These are phyloP conservation scores for Alternaria ethzedia DNA, from an alignment of 2,329 filamentous ascomycete species.

Conservation along the genomic window DNA sequence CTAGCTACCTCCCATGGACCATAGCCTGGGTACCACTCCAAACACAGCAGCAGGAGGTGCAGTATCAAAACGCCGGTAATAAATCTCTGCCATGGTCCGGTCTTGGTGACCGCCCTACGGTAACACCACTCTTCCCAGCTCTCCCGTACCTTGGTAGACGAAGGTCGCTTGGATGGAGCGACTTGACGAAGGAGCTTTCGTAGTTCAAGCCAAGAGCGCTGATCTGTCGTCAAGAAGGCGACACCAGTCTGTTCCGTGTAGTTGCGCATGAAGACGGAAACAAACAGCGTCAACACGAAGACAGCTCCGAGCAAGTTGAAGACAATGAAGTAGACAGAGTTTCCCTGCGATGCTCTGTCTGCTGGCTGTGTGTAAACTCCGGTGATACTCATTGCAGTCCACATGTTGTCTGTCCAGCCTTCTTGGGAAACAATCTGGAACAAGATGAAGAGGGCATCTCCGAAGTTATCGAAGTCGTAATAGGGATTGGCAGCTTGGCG, in stretches of 20 bases:
- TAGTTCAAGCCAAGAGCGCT: conserved; percentile 94
- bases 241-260: conserved; percentile 99
- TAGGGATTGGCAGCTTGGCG: conserved; percentile 80
- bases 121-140: conserved; percentile 94
- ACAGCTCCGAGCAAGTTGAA: conserved; percentile 97
- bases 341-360: conserved; percentile 74
- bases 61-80: conserved; percentile 81
- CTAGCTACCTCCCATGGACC: conserved; percentile 72
- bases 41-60: conserved; percentile 80
- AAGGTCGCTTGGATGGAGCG: conserved; percentile 90
- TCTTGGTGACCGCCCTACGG: conserved; percentile 90
- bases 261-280: conserved; percentile 99
- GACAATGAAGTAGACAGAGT: conserved; percentile 91
- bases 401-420: conserved; percentile 95
- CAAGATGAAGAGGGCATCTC: conserved; percentile 90
- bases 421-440: conserved; percentile 99
- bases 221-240: conserved; percentile 92
- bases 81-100: conserved; percentile 85
- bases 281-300: conserved; percentile 95
- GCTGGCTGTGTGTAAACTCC: conserved; percentile 76
- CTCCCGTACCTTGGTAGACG: conserved; percentile 72
- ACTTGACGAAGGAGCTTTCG: conserved; percentile 91
- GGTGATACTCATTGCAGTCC: conserved; percentile 80
- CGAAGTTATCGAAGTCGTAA: conserved; percentile 94
- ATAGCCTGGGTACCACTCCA: conserved; percentile 84